Evolutionary conservation across 78 protist species (phyloP).

Genomic region (slime mould (Dictyostelium discoideum)): dicty_2.7 NC_007088.5:3479001-3479500

Average conservation of each 20-base stretch:
- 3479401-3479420: neutral
- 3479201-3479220: neutral
- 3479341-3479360: neutral
- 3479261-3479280: neutral
- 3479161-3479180: too few species aligned
- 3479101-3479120: too few species aligned
- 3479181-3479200: neutral
- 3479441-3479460: neutral
- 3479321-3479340: constrained; percentile 64
- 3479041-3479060: neutral
- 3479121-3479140: too few species aligned
- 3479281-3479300: neutral
- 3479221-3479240: neutral
- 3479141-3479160: too few species aligned
- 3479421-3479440: too few species aligned
- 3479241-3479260: neutral
- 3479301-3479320: neutral
- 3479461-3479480: too few species aligned
- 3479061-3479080: too few species aligned
- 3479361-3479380: neutral
- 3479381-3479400: neutral
- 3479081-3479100: too few species aligned
- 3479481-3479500: too few species aligned
- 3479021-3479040: neutral
- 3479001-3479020: neutral